These are phyloP conservation scores for Hemerocallis citrina DNA, from an alignment of 106 monocot species.

Conservation along the genomic window DNA sequence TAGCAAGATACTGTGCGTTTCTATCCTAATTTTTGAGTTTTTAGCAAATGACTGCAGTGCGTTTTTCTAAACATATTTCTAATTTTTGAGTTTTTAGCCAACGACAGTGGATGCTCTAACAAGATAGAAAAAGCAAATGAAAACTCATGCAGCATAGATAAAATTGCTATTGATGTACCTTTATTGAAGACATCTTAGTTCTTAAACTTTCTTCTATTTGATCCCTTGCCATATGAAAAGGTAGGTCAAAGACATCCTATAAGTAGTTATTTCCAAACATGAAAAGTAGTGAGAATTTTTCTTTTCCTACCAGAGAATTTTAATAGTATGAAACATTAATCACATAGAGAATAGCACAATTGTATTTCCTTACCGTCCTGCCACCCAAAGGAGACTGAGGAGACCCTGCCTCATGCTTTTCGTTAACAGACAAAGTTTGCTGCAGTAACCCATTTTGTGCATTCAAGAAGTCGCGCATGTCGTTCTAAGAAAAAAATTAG, in stretches of 20 bases:
- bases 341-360: not conserved
- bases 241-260: slow-evolving; percentile 97
- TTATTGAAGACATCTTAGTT: slow-evolving; percentile 97
- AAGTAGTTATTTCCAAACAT: slow-evolving; percentile 8
- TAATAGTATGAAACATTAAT: not conserved
- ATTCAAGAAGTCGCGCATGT: slow-evolving; percentile 95
- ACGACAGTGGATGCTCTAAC: too few species aligned
- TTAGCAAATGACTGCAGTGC: too few species aligned
- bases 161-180: too few species aligned
- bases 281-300: too few species aligned
- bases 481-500: slow-evolving; percentile 29
- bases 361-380: slow-evolving; percentile 47
- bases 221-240: slow-evolving; percentile 99
- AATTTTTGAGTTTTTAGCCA: too few species aligned
- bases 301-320: not conserved
- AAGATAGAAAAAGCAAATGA: too few species aligned
- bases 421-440: slow-evolving; percentile 36
- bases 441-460: slow-evolving; percentile 52
- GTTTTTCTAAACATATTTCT: too few species aligned
- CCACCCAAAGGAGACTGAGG: slow-evolving; percentile 78
- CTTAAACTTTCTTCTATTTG: slow-evolving; percentile 95
- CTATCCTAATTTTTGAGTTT: too few species aligned
- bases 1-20: too few species aligned
- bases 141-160: too few species aligned
- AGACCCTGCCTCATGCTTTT: slow-evolving; percentile 35